Percentiles rank a stretch among this genome's conserved stretches.
Conservation (phyloP, 805 yeast genomes). For the Ogataea thermomethanolica region DNA sequence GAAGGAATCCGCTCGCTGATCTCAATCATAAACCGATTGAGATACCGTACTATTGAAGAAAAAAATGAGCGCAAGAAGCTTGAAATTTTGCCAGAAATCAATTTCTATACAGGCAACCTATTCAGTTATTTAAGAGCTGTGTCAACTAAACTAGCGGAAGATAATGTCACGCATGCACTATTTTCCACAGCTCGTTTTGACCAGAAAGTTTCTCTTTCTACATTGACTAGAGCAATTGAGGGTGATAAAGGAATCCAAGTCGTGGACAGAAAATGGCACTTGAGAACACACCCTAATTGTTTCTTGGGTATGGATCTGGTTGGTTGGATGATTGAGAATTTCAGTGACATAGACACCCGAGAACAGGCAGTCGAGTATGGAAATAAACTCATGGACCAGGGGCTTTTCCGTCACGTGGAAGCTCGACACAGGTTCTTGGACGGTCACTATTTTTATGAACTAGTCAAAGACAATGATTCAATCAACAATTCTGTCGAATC, state of each 20-base stretch:
- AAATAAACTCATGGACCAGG: conserved; percentile 66
- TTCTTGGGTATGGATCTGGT: conserved; percentile 85
- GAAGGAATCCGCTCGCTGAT: conserved; percentile 80
- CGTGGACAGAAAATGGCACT: conserved; percentile 87
- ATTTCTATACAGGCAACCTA: conserved; percentile 83
- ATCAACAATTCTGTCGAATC: conserved; percentile 19
- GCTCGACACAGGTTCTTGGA: conserved; percentile 80
- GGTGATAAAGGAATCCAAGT: conserved; percentile 61
- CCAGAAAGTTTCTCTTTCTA: conserved; percentile 46
- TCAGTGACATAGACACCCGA: conserved; percentile 73
- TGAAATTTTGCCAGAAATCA: conserved; percentile 68
- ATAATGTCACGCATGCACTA: conserved; percentile 18
- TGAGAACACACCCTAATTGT: conserved; percentile 71
- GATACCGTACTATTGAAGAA: conserved; percentile 44
- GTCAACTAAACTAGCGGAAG: conserved; percentile 22
- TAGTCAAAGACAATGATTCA: conserved; percentile 53
- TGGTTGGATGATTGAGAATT: conserved; percentile 75
- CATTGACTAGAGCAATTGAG: conserved; percentile 64
- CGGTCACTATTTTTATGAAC: conserved; percentile 87
- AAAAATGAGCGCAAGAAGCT: conserved; percentile 34
- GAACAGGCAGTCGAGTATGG: conserved; percentile 86
- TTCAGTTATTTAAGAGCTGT: conserved; percentile 54
- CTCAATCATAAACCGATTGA: conserved; percentile 56
- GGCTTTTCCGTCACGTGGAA: conserved; percentile 78
- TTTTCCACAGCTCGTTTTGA: conserved; percentile 37